Conservation (phyloP, 441 rosid species). For the Gossypium armourianum region DNA sequence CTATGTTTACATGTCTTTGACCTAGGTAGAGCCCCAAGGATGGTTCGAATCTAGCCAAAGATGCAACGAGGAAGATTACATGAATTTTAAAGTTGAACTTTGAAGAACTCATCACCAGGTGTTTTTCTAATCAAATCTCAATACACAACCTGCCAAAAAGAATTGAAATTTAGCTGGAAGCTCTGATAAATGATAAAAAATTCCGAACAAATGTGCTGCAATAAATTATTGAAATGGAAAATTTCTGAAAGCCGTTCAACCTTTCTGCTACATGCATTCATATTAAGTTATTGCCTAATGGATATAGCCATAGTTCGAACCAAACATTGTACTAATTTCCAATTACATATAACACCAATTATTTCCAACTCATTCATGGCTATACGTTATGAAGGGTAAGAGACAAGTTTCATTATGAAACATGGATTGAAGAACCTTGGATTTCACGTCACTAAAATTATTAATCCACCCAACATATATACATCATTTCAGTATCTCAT, state of each 20-base stretch:
- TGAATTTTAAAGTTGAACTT: not conserved
- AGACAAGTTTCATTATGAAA: not conserved
- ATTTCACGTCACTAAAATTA: not conserved
- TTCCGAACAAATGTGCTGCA: not conserved
- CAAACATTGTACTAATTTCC: not conserved
- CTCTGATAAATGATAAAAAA: not conserved
- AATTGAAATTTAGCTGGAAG: not conserved
- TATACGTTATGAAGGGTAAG: not conserved
- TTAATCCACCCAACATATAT: not conserved
- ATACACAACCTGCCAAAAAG: not conserved
- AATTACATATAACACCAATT: not conserved
- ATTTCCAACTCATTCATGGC: not conserved
- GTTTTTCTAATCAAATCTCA: not conserved
- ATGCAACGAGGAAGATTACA: not conserved
- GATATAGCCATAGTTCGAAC: not conserved
- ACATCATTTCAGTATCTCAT: not conserved
- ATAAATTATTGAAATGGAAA: not conserved
- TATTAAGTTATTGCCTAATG: not conserved
- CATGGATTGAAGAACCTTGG: not conserved
- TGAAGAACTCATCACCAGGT: not conserved
- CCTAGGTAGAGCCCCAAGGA: conserved; percentile 4
- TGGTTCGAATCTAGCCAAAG: not conserved
- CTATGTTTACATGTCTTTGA: conserved; percentile 9
- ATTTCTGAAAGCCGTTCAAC: not conserved
- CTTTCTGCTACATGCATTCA: not conserved